Percentiles rank a stretch among this genome's conserved stretches.
phyloP scores from a whole-genome alignment of 345 rosid species.

The Cochlearia excelsa region DNA sequence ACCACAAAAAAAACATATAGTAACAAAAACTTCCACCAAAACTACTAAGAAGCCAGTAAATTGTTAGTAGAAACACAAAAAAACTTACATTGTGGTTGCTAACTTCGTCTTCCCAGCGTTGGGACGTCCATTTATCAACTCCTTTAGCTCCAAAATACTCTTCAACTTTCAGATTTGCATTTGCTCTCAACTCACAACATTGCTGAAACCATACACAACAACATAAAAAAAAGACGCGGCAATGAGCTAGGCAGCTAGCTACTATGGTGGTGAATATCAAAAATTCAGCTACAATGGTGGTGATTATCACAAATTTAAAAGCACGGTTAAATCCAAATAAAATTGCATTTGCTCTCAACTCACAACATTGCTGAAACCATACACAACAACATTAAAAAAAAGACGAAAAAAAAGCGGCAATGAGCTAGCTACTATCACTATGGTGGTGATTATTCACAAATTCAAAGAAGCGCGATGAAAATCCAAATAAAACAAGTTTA shows the following conservation, averaged over 20 bases:
- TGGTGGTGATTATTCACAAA: no score
- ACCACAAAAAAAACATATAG: background rate
- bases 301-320: no score
- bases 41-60: background rate
- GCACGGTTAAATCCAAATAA: no score
- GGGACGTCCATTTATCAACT: slow-evolving; percentile 59
- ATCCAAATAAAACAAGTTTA: background rate
- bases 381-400: background rate
- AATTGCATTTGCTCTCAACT: no score
- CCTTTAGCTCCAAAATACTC: slow-evolving; percentile 79
- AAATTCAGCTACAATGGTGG: background rate
- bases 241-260: background rate
- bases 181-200: slow-evolving; percentile 48
- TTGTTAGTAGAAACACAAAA: slow-evolving; percentile 6
- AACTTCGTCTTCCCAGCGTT: slow-evolving; percentile 67
- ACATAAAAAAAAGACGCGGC: background rate
- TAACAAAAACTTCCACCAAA: background rate
- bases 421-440: background rate
- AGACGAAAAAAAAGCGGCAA: background rate
- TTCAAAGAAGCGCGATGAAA: slow-evolving; percentile 4
- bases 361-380: slow-evolving; percentile 38
- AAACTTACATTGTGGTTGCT: slow-evolving; percentile 58
- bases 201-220: slow-evolving; percentile 51
- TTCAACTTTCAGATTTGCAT: slow-evolving; percentile 51
- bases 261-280: no score